These are phyloP conservation scores for Chlamydomonas sp. DNA, from an alignment of 139 green algal species.

Conservation along the genomic window DNA sequence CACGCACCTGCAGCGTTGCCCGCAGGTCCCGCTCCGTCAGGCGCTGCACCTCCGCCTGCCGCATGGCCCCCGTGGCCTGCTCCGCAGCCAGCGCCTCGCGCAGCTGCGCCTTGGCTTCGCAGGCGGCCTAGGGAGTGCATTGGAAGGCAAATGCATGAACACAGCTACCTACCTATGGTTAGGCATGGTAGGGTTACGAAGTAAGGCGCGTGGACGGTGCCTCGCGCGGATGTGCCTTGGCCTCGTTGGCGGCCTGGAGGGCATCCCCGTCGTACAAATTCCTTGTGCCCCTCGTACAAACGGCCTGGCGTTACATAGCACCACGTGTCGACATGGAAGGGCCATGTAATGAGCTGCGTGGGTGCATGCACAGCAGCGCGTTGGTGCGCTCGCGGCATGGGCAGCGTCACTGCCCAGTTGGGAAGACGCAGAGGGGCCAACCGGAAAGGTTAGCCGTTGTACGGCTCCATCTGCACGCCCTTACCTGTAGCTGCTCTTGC, in stretches of 20 bases:
- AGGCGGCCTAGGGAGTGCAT: neutral
- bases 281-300: too few species aligned
- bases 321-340: too few species aligned
- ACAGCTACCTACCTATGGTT: too few species aligned
- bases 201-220: too few species aligned
- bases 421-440: neutral
- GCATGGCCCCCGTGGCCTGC: conserved; percentile 1
- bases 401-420: neutral
- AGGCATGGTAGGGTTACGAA: too few species aligned
- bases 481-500: conserved; percentile 24
- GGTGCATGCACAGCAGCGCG: neutral
- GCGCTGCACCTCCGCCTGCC: neutral
- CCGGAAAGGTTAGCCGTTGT: too few species aligned
- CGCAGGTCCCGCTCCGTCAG: conserved; percentile 4
- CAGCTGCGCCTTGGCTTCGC: conserved; percentile 9
- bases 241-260: too few species aligned
- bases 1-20: neutral
- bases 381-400: neutral
- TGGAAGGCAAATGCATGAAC: too few species aligned
- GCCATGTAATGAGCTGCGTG: too few species aligned
- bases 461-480: neutral
- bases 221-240: too few species aligned
- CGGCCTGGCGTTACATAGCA: too few species aligned
- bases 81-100: conserved; percentile 12
- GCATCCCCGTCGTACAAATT: too few species aligned